Conservation (phyloP, 306 rosid species). For the Trifolium subterraneum region DNA sequence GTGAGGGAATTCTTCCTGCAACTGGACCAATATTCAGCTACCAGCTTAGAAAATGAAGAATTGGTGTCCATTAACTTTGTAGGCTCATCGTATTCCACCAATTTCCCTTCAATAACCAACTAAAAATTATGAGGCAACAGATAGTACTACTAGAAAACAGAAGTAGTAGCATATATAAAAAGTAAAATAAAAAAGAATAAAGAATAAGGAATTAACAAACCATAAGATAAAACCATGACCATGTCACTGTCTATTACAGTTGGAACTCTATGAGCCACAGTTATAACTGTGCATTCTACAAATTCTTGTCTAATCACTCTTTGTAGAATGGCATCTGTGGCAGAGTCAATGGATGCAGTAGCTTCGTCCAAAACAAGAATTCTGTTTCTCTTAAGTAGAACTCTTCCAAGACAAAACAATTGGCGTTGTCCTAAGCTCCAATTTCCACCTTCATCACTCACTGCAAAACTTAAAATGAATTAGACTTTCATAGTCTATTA, state of each 20-base stretch:
- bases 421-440: constrained; percentile 48
- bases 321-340: not conserved
- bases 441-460: constrained; percentile 86
- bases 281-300: not conserved
- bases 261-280: constrained; percentile 1
- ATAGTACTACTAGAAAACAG: not conserved
- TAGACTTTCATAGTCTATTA: not conserved
- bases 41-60: too few species aligned
- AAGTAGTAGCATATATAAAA: not conserved
- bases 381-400: constrained; percentile 48
- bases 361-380: constrained; percentile 85
- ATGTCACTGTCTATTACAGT: constrained; percentile 41
- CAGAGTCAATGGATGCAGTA: constrained; percentile 81
- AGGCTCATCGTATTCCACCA: constrained; percentile 17
- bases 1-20: too few species aligned
- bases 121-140: not conserved
- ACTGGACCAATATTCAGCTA: too few species aligned
- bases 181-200: not conserved
- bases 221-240: constrained; percentile 86
- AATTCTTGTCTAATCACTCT: not conserved
- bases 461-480: constrained; percentile 44
- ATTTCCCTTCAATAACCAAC: constrained; percentile 50
- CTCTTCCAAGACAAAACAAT: constrained; percentile 7
- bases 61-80: constrained; percentile 53
- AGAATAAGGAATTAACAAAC: constrained; percentile 43